These are phyloP conservation scores for Suillus paluster DNA, from an alignment of 768 basidiomycete species.

Conservation along the genomic window DNA sequence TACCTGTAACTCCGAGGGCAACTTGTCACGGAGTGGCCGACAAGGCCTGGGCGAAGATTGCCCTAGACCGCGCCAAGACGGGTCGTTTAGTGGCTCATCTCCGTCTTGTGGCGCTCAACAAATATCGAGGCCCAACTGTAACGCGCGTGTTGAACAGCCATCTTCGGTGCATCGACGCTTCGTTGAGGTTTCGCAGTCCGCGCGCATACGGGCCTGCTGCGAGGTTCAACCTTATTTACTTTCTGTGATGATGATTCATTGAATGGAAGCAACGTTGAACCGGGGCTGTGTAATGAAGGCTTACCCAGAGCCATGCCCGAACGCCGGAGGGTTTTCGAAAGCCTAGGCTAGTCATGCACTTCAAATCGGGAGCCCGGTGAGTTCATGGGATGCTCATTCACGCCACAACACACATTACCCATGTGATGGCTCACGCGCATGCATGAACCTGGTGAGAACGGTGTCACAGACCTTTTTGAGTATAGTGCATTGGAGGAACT, in stretches of 20 bases:
- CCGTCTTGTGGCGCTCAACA: neutral
- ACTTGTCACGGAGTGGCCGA: too few species aligned
- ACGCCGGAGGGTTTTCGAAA: neutral
- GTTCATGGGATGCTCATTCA: neutral
- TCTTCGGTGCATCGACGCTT: neutral
- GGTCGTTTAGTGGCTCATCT: neutral
- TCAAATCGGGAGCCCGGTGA: neutral
- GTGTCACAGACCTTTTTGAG: neutral
- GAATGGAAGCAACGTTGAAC: neutral
- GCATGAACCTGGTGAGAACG: neutral
- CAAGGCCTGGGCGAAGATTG: neutral
- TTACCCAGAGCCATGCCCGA: neutral
- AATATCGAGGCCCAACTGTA: neutral
- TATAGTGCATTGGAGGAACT: neutral
- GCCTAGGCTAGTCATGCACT: neutral
- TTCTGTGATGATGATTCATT: neutral
- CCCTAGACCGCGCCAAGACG: neutral
- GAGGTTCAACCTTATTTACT: neutral
- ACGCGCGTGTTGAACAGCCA: conserved; percentile 6
- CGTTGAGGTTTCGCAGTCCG: neutral
- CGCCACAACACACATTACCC: neutral
- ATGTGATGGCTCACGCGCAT: neutral
- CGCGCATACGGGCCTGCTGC: neutral
- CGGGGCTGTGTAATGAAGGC: neutral
- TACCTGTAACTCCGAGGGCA: too few species aligned